Evolutionary conservation across 805 yeast species (phyloP).

Genomic region (Kregervanrija delftensis): DNA sequence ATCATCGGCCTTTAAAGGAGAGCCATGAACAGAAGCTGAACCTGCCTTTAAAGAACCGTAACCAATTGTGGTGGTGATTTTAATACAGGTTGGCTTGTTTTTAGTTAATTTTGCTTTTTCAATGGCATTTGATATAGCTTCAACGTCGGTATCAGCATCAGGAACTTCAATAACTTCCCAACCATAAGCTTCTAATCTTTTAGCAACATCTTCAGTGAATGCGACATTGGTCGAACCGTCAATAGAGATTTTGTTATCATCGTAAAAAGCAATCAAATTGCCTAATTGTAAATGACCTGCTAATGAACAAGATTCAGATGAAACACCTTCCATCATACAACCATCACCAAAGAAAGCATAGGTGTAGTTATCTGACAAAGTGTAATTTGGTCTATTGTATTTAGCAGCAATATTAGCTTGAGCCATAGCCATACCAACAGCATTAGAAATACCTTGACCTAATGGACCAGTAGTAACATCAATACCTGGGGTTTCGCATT

Average conservation of each 20-base stretch:
- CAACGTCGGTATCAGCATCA: constrained; percentile 76
- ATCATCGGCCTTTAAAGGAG: constrained; percentile 93
- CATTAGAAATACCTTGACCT: constrained; percentile 96
- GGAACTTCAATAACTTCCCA: constrained; percentile 80
- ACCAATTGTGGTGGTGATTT: constrained; percentile 88
- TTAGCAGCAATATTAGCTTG: constrained; percentile 88
- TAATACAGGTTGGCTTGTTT: constrained; percentile 85
- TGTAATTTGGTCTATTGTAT: constrained; percentile 81
- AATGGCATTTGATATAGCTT: constrained; percentile 62
- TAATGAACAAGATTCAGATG: constrained; percentile 87
- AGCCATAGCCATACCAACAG: constrained; percentile 95
- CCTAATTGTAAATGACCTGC: constrained; percentile 95
- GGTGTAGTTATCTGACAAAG: constrained; percentile 67
- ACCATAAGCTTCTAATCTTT: constrained; percentile 86
- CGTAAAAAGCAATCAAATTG: constrained; percentile 92
- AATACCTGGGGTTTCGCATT: constrained; percentile 82
- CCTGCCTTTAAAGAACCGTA: constrained; percentile 84
- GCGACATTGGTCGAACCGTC: constrained; percentile 89
- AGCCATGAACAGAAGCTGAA: constrained; percentile 90
- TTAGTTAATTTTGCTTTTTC: constrained; percentile 70
- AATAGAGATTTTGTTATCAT: constrained; percentile 93
- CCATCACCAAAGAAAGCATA: constrained; percentile 92
- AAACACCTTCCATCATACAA: constrained; percentile 96
- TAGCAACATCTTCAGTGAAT: constrained; percentile 86
- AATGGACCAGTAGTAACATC: constrained; percentile 98